phyloP scores from a whole-genome alignment of 331 rosid genomes.

The Prunus yedoensis region DNA sequence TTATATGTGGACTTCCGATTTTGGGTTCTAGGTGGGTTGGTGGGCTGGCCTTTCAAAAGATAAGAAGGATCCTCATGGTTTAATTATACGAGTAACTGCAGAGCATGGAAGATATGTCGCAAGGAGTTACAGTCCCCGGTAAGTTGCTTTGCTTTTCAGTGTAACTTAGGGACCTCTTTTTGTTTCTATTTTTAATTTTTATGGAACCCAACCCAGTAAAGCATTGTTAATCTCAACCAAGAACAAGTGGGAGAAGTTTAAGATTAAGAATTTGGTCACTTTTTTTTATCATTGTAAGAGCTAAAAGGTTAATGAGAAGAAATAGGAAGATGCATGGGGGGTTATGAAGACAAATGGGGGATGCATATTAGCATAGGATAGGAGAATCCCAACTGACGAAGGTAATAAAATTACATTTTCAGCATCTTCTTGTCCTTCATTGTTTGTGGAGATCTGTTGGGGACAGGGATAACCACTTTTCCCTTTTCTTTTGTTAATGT shows the following conservation, averaged over 20 bases:
- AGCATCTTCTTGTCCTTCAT: neutral
- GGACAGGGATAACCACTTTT: neutral
- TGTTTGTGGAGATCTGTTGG: neutral
- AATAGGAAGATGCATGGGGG: neutral
- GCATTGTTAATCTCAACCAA: neutral
- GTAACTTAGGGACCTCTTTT: neutral
- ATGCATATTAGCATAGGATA: neutral
- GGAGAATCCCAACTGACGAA: neutral
- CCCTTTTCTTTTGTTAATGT: neutral
- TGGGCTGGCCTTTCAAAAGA: slow-evolving; percentile 89
- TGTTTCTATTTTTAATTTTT: neutral
- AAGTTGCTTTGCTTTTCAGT: slow-evolving; percentile 20
- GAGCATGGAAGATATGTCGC: slow-evolving; percentile 99
- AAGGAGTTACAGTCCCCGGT: slow-evolving; percentile 93
- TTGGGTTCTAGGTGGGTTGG: slow-evolving; percentile 85
- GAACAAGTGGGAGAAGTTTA: neutral
- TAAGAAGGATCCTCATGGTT: slow-evolving; percentile 65
- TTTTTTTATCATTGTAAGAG: neutral
- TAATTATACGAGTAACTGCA: slow-evolving; percentile 85
- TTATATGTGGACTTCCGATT: slow-evolving; percentile 9
- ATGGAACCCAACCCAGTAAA: too few relatives aligned
- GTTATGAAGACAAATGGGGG: neutral
- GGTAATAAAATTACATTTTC: neutral
- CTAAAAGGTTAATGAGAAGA: neutral
- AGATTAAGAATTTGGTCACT: neutral